phyloP scores from a whole-genome alignment of 139 green algal species.

The Pedinophyceae sp. region DNA sequence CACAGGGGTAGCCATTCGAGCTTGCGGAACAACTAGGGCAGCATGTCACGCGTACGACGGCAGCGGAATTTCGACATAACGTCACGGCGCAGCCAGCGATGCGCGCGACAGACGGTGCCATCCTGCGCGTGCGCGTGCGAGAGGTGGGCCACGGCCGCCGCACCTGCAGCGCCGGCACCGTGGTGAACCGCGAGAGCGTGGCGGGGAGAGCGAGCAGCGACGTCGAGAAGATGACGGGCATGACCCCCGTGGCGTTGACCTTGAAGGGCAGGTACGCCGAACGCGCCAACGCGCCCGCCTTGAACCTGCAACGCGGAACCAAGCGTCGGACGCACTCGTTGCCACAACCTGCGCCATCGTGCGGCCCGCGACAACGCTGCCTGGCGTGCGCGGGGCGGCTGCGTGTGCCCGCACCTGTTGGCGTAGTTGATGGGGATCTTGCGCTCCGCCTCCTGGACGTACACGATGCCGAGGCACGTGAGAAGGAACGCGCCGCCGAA shows the following conservation, averaged over 20 bases:
- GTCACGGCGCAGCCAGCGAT: no score
- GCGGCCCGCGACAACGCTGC: no score
- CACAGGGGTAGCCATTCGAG: no score
- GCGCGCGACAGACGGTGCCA: no score
- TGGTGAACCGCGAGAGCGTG: conserved; percentile 56
- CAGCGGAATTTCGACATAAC: no score
- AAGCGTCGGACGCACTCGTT: no score
- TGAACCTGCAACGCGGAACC: conserved; percentile 32
- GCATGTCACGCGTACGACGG: no score
- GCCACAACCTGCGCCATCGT: no score
- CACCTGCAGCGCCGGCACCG: conserved; percentile 9
- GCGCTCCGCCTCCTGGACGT: conserved; percentile 91
- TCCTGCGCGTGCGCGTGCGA: no score
- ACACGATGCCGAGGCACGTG: conserved; percentile 92
- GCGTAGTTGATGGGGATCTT: conserved; percentile 97
- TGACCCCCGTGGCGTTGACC: conserved; percentile 85
- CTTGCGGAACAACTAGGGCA: no score
- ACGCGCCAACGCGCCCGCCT: conserved; percentile 40
- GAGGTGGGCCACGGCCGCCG: no score
- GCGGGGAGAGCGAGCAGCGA: conserved; percentile 79
- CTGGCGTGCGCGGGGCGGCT: no score
- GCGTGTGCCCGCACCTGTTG: conserved; percentile 15
- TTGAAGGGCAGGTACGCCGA: conserved; percentile 97
- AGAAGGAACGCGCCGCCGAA: conserved; percentile 70
- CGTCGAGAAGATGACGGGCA: conserved; percentile 97